Percentiles rank a stretch among this genome's conserved stretches.
Evolutionary conservation across 2,329 filamentous ascomycete species (phyloP).

Genomic region (Pseudogymnoascus sp.): DNA sequence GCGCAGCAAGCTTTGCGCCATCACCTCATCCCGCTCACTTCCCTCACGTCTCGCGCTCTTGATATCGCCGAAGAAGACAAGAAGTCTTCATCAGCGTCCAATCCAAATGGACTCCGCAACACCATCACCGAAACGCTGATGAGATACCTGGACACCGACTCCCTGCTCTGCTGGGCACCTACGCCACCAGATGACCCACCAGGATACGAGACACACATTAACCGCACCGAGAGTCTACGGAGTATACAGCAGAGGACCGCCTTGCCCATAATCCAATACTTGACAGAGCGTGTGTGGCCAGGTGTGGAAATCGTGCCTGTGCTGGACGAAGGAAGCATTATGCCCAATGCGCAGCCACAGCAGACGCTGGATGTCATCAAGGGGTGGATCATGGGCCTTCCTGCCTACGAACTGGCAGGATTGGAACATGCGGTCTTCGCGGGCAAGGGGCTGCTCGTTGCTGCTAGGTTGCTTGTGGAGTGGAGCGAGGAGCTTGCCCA

Average conservation of each 20-base stretch:
- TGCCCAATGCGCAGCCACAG: slow-evolving; percentile 66
- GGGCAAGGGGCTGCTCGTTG: slow-evolving; percentile 78
- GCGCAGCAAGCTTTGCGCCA: slow-evolving; percentile 77
- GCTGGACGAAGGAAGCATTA: slow-evolving; percentile 70
- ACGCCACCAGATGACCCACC: slow-evolving; percentile 42
- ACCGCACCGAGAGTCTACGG: slow-evolving; percentile 52
- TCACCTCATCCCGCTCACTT: slow-evolving; percentile 86
- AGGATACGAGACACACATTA: slow-evolving; percentile 37
- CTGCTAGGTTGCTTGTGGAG: slow-evolving; percentile 69
- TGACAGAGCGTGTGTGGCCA: slow-evolving; percentile 73
- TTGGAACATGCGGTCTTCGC: slow-evolving; percentile 78
- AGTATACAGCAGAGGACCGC: slow-evolving; percentile 65
- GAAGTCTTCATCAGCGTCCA: slow-evolving; percentile 14
- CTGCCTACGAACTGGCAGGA: slow-evolving; percentile 75
- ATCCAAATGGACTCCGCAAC: slow-evolving; percentile 45
- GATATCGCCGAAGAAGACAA: slow-evolving; percentile 69
- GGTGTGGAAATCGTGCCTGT: slow-evolving; percentile 72
- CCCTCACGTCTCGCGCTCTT: slow-evolving; percentile 71
- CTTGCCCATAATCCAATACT: slow-evolving; percentile 61
- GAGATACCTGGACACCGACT: slow-evolving; percentile 87
- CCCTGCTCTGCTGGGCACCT: slow-evolving; percentile 82
- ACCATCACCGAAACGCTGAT: slow-evolving; percentile 63
- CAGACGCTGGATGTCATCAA: slow-evolving; percentile 70
- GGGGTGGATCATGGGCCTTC: slow-evolving; percentile 68
- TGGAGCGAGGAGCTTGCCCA: slow-evolving; percentile 71